Evolutionary conservation across 108 stramenopile species (phyloP), one percentile per base, ranked within the genome.

Genomic region (Cylindrotheca fusiformis): DNA sequence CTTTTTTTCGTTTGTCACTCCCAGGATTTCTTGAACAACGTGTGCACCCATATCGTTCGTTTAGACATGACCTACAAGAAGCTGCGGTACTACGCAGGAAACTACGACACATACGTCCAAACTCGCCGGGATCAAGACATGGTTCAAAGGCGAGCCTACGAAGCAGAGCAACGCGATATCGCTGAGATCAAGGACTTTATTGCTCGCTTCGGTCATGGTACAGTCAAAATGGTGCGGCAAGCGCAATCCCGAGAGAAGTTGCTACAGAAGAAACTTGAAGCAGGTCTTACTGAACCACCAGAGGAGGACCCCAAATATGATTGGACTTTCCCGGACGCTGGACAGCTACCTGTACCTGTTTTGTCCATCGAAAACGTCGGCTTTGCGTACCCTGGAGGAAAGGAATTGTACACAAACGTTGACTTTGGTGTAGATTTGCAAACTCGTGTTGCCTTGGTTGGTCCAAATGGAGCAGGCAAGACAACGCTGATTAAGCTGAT

Each of bases 21-120:
- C n/a, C 97, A 98, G 72, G 99, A 98, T 80, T 99, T 99, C 71
- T 81, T 99, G 82, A 99, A 99, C 81, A 82, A 78, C 25, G 99
- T 99, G 8, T 97, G 97, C 73, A 97, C 99, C 4, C 78, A 99
- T 81, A 96, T 95, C 54, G 90, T 98, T 1, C 86, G 92, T 66
- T 71, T 99, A 48, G 92, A 97, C 66, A 72, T 83, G 76, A 90
- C 87, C 10, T 87, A 94, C 78, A 83, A 84, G 52, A 94, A 97
- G 71, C 79, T 99, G 49, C 78, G 85, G 44, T 97, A 97, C 75
- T 99, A 95, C 72, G 75, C 80, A 46, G 99, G 97, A 19, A 98
- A 99, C 81, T 99, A 97, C 72, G 99, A 99, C 80, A 83, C 77
- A 46, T 98, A 93, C 75, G 91, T 94, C 4, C 77, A 89, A 67